Base-by-base conservation (phyloP, 2,329 filamentous ascomycete species). In the Pestalotiopsis sp. region DNA sequence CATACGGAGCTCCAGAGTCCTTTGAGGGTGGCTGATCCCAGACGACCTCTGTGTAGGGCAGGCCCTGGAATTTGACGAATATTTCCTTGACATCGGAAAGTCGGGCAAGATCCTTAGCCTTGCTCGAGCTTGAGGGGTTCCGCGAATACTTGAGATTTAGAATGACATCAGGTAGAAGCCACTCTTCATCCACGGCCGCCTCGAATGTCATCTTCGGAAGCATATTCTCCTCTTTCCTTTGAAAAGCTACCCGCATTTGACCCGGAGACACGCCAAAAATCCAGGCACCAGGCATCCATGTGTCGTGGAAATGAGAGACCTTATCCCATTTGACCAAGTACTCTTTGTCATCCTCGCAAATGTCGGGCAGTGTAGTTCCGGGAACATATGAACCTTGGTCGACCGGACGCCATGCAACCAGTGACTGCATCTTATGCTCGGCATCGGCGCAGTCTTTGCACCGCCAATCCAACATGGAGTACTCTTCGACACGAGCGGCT, bases 211-310 rank as follows among this genome's bases (percentile, higher is more conserved):
- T 90, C 75, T 91, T 92, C 0, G 93, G 91, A 41, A 89, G 80
- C 7, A 87, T 79, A 56, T 87, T 86, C 38, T 84, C 84, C 13
- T 92, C 89, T 23, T 90, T 90, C 78, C 92, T 96, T 68, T 87
- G 84, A 78, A 98, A 99, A 0, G 94, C 85, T 11, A 85, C 89
- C 17, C 94, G 90, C 90, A 93, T 97, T 0, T 78, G 69, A 3
- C 81, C 74, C 13, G 86, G 82, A 17, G 89, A 87, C 11, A 92
- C 85, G 5, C 94, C 94, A 84, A 89, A 95, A 0, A 97, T 87
- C 96, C 96, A 99, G 17, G 92, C 86, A 13, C 95, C 96, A 11
- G 94, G 90, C 86, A 94, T 92, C 96, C 97, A 99, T 6, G 85
- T 86, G 66, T 93, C 94, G 72, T 93, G 91, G 71, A 91, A 92